Evolutionary conservation across 2,329 filamentous ascomycete species (phyloP).

Genomic region (Rutstroemia sp.): DNA sequence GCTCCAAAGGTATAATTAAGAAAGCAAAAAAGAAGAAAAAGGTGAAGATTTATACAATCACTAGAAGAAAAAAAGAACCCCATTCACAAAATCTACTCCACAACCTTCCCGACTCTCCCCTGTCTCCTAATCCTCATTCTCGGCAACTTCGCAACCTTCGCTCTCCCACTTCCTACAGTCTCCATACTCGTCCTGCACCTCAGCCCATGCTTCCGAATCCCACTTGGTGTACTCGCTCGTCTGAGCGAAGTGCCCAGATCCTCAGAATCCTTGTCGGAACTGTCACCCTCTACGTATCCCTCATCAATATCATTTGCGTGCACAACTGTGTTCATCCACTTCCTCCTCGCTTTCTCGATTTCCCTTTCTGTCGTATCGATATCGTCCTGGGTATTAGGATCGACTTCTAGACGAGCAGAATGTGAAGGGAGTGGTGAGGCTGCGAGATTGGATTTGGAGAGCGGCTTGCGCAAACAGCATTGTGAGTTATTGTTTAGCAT

Average conservation of each 20-base stretch:
- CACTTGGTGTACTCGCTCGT: conserved; percentile 3
- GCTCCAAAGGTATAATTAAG: neutral
- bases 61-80: neutral
- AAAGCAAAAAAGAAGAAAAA: neutral
- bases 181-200: conserved; percentile 1
- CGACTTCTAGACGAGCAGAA: neutral
- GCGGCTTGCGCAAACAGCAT: conserved; percentile 3
- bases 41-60: neutral
- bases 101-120: neutral
- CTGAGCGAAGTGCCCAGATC: neutral
- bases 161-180: neutral
- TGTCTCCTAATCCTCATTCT: conserved; percentile 5
- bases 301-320: conserved; percentile 1
- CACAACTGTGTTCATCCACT: conserved; percentile 1
- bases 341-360: neutral
- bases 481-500: conserved; percentile 12
- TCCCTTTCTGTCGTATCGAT: neutral
- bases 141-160: neutral
- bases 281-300: neutral
- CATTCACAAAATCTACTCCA: neutral
- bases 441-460: neutral
- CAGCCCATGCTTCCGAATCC: neutral
- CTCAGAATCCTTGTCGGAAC: neutral
- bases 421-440: neutral
- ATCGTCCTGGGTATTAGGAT: neutral